These are phyloP conservation scores for Viridothelium virens DNA, from an alignment of 495 filamentous ascomycete genomes.

Conservation along the genomic window DNA sequence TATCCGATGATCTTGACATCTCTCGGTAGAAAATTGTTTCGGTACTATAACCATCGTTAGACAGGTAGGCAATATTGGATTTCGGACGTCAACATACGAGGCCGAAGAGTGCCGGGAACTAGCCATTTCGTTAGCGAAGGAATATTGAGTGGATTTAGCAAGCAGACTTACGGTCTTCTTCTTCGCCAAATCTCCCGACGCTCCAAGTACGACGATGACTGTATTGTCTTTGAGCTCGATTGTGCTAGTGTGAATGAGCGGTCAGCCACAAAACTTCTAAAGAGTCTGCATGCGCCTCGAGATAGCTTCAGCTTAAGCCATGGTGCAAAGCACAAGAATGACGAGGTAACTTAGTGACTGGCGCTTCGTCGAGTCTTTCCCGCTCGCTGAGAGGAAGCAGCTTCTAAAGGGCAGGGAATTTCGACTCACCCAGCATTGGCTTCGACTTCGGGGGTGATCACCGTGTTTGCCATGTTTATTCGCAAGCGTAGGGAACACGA, in stretches of 20 bases:
- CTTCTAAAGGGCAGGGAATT: background rate
- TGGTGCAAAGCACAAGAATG: constrained; percentile 17
- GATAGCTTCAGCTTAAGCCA: background rate
- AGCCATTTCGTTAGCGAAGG: constrained; percentile 21
- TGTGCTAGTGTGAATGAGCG: constrained; percentile 42
- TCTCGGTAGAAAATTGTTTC: constrained; percentile 96
- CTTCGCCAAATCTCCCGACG: constrained; percentile 95
- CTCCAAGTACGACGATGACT: constrained; percentile 91
- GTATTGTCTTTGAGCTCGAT: constrained; percentile 98
- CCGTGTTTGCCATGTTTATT: constrained; percentile 14
- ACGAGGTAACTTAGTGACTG: background rate
- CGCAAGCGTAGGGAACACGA: background rate
- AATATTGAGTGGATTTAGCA: background rate
- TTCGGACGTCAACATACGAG: constrained; percentile 58
- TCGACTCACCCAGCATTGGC: constrained; percentile 15
- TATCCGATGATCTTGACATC: constrained; percentile 97
- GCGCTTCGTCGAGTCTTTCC: background rate
- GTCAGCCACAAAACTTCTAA: constrained; percentile 14
- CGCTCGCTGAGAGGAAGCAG: background rate
- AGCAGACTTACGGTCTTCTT: constrained; percentile 82
- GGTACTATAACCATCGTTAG: constrained; percentile 52
- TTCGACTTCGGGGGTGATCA: constrained; percentile 20
- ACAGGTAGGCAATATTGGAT: background rate
- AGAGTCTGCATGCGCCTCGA: background rate
- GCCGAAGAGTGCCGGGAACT: constrained; percentile 98